Base-by-base conservation (phyloP, 1,139 yeast species). In the Yamadazyma diddensiae region DNA sequence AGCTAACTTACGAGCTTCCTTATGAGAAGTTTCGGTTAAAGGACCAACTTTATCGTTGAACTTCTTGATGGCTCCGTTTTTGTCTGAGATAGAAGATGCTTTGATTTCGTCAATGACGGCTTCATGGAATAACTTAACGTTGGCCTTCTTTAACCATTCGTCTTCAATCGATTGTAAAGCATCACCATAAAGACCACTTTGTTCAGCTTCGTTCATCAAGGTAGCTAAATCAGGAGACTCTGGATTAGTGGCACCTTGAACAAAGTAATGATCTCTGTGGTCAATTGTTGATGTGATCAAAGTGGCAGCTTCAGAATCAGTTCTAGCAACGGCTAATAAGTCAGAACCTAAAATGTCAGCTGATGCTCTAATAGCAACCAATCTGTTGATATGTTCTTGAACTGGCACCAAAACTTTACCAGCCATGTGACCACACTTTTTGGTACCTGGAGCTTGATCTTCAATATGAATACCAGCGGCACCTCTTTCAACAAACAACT, bases 391-490 rank as follows among this genome's bases (percentile, higher is more conserved):
- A 66, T 90, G 97, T 68, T 92, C 97, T 66, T 87, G 95, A 41
- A 88, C 94, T 41, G 98, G 98, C 42, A 90, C 97, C 52, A 90
- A 79, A 40, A 94, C 97, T 67, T 94, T 88, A 52, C 98, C 98
- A 47, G 95, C 97, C 96, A 90, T 87, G 63, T 82, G 90, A 45
- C 97, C 97, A 71, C 97, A 90, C 70, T 92, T 92, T 65, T 90
- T 90, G 57, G 97, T 90, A 56, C 97, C 97, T 36, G 97, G 96
- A 39, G 97, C 95, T 72, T 92, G 97, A 66, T 90, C 97, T 69
- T 90, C 98, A 59, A 90, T 87, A 62, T 90, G 98, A 53, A 90
- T 88, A 59, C 97, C 97, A 39, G 97, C 97, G 35, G 97, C 98
- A 64, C 97, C 97, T 55, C 95, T 82, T 71, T 92, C 97, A 51